Conservation (phyloP, 2,329 filamentous ascomycete species). For the Clonostachys sp. region DNA sequence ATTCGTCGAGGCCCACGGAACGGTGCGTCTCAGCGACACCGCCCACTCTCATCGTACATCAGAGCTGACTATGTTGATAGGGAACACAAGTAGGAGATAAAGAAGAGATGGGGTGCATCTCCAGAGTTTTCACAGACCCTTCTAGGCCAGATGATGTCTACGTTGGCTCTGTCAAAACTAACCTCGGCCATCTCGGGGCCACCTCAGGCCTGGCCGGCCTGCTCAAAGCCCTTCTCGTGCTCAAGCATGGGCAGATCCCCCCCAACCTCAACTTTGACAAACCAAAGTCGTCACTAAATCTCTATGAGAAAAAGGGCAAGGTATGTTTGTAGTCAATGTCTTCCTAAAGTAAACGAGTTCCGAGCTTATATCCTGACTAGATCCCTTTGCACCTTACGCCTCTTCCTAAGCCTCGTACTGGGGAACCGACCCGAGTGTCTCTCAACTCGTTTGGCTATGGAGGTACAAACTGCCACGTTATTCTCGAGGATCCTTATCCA, state of each 20-base stretch:
- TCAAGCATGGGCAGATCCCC: constrained; percentile 21
- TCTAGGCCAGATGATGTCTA: constrained; percentile 2
- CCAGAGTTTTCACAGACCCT: too few species aligned
- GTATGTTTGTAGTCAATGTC: constrained; percentile 9
- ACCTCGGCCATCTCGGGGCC: constrained; percentile 11
- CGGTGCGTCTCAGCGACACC: constrained; percentile 4
- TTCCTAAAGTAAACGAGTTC: constrained; percentile 35
- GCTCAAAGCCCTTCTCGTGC: constrained; percentile 17
- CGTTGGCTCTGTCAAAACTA: constrained; percentile 5
- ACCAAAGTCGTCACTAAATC: constrained; percentile 18
- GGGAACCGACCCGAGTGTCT: too few species aligned
- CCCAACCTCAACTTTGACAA: constrained; percentile 19
- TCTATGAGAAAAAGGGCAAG: constrained; percentile 14
- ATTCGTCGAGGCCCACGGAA: constrained; percentile 39
- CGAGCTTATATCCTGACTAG: constrained; percentile 7
- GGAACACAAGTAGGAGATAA: constrained; percentile 22
- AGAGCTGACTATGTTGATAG: too few species aligned
- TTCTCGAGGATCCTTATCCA: constrained; percentile 5
- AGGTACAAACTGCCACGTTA: constrained; percentile 17
- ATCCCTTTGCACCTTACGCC: not conserved
- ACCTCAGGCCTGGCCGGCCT: constrained; percentile 18
- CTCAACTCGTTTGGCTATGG: constrained; percentile 16
- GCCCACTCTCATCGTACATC: too few species aligned
- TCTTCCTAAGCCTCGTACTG: too few species aligned
- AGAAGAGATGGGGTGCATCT: constrained; percentile 20